Percentiles rank a stretch among this genome's conserved stretches.
Conservation (phyloP, 225 moss, liverwort and hornwort genomes). For the Antitrichia curtipendula region DNA sequence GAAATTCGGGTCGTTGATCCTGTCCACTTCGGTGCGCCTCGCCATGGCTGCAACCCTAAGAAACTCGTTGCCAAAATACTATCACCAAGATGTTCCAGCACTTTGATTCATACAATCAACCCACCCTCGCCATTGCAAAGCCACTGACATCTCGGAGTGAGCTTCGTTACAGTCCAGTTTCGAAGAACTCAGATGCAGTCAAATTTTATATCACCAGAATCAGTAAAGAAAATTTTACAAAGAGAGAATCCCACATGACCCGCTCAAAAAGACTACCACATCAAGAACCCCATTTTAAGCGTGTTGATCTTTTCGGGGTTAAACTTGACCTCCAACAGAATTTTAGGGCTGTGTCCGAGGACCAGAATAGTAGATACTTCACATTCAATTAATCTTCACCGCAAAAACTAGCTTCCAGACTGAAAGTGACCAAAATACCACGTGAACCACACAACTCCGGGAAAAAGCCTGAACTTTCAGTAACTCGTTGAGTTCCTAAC, state of each 20-base stretch:
- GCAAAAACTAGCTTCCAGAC: background rate
- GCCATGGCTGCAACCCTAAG: conserved; percentile 8
- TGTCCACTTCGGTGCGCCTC: conserved; percentile 44
- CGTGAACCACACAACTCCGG: background rate
- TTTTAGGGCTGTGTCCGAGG: background rate
- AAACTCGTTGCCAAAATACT: background rate
- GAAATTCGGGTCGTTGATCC: conserved; percentile 79
- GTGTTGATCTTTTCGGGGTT: background rate
- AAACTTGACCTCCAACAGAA: background rate
- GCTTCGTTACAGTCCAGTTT: background rate
- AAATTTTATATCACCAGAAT: background rate
- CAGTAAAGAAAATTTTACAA: background rate
- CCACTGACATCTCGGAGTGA: background rate
- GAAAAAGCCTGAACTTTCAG: background rate
- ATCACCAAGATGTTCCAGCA: background rate
- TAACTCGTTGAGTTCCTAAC: background rate
- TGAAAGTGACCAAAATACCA: background rate
- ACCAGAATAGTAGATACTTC: background rate
- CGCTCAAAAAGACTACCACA: background rate
- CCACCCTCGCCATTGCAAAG: background rate
- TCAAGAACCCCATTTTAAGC: background rate
- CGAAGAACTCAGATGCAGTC: background rate
- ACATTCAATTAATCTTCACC: background rate
- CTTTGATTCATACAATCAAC: background rate
- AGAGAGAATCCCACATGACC: background rate